Evolutionary conservation across 2,329 filamentous ascomycete genomes (phyloP).

Genomic region (Leptographium galeiforme): DNA sequence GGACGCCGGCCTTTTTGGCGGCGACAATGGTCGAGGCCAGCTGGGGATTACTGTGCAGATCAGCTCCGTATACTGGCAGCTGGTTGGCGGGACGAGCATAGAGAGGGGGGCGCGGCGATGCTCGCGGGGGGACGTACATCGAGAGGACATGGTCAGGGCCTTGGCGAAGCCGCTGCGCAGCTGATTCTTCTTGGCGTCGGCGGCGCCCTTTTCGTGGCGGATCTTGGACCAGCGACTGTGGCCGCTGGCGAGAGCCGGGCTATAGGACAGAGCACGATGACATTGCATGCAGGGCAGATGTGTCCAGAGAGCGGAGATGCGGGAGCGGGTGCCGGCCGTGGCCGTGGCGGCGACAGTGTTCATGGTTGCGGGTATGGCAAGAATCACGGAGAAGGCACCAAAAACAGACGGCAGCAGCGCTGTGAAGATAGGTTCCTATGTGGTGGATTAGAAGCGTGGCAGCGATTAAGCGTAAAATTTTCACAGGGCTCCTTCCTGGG

Average conservation of each 20-base stretch:
- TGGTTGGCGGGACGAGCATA: not conserved
- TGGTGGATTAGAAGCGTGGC: too few relatives aligned
- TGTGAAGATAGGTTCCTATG: not conserved
- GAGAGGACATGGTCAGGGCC: conserved; percentile 62
- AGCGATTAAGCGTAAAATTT: too few relatives aligned
- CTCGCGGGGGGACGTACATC: conserved; percentile 31
- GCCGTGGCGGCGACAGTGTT: not conserved
- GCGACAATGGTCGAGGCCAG: conserved; percentile 56
- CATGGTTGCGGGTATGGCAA: not conserved
- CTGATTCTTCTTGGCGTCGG: conserved; percentile 66
- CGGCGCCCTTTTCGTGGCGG: conserved; percentile 82
- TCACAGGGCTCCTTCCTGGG: too few relatives aligned
- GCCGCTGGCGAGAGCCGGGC: conserved; percentile 40
- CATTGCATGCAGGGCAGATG: conserved; percentile 30
- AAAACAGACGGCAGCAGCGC: too few relatives aligned
- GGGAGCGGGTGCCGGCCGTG: not conserved
- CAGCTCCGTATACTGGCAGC: conserved; percentile 40
- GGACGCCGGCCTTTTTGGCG: conserved; percentile 75
- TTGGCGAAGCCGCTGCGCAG: conserved; percentile 56
- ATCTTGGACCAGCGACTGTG: conserved; percentile 96
- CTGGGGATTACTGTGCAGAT: conserved; percentile 61
- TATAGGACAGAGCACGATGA: conserved; percentile 33
- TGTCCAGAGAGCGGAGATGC: not conserved
- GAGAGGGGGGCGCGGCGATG: not conserved
- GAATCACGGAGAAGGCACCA: too few relatives aligned